Evolutionary conservation across 2,329 filamentous ascomycete species (phyloP).

Genomic region (Aspergillaceae sp.): DNA sequence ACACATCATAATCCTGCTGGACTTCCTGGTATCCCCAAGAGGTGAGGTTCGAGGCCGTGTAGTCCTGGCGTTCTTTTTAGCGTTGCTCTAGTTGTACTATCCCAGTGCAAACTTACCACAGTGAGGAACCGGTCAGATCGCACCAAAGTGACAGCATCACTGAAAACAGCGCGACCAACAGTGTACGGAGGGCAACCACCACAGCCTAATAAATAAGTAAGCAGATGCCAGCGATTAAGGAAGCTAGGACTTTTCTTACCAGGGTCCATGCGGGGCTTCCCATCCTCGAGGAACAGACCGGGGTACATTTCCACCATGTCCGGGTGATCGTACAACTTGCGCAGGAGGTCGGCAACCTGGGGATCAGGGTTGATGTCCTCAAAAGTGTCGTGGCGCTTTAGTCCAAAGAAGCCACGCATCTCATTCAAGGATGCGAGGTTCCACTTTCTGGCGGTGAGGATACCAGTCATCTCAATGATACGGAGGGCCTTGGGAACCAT

Average conservation of each 20-base stretch:
- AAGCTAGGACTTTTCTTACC: conserved; percentile 2
- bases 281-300: conserved; percentile 47
- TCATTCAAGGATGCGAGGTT: conserved; percentile 39
- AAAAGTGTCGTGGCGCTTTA: conserved; percentile 50
- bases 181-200: conserved; percentile 33
- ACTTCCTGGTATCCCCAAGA: conserved; percentile 34
- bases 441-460: conserved; percentile 68
- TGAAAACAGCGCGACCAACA: conserved; percentile 32
- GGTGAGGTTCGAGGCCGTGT: conserved; percentile 28
- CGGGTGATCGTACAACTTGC: conserved; percentile 53
- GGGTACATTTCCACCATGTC: conserved; percentile 64
- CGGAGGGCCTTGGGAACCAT: conserved; percentile 66
- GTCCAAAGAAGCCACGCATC: conserved; percentile 55
- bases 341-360: conserved; percentile 48
- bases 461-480: conserved; percentile 69
- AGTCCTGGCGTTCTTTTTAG: conserved; percentile 14
- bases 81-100: too few species aligned
- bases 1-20: conserved; percentile 19
- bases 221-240: too few species aligned
- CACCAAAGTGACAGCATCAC: conserved; percentile 37
- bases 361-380: conserved; percentile 51
- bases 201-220: conserved; percentile 9
- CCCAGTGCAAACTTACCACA: conserved; percentile 4
- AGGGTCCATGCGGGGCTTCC: conserved; percentile 29
- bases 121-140: conserved; percentile 36